A percentile compares a stretch with the other conserved stretches of the same genome.
These are phyloP conservation scores for Furculomyces boomerangus DNA, from an alignment of 371 early-diverging fungal genomes.

Conservation along the genomic window DNA sequence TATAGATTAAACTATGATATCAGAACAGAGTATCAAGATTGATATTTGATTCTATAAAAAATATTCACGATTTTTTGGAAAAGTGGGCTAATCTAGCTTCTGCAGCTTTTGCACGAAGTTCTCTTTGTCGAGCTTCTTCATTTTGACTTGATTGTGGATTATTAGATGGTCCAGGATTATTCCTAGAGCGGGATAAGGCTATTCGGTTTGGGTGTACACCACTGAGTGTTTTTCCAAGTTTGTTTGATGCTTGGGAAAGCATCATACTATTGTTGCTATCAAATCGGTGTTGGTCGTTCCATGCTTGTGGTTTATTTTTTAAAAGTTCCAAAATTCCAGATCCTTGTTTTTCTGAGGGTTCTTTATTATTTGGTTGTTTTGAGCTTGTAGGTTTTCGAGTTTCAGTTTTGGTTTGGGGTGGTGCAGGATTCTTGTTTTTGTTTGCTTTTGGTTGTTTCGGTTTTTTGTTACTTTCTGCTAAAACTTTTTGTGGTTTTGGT, in stretches of 20 bases:
- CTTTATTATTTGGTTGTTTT: neutral
- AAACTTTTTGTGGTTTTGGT: neutral
- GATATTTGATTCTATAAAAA: too few species aligned
- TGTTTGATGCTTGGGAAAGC: neutral
- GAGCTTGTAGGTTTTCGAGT: neutral
- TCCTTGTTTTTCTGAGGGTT: neutral
- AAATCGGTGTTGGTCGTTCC: too few species aligned
- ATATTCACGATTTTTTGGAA: too few species aligned
- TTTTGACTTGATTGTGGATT: constrained; percentile 22
- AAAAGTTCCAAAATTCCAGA: neutral
- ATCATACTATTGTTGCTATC: neutral
- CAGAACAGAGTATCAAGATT: too few species aligned
- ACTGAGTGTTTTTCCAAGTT: neutral
- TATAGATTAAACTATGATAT: too few species aligned
- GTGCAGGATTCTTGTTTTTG: neutral
- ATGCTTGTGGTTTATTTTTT: neutral
- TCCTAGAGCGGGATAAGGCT: too few species aligned
- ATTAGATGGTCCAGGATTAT: too few species aligned
- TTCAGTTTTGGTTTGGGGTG: neutral
- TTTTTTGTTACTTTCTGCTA: neutral
- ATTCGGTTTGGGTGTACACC: too few species aligned
- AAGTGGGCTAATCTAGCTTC: neutral
- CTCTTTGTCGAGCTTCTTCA: constrained; percentile 40
- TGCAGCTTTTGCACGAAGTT: constrained; percentile 27
- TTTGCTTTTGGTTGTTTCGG: neutral